Conservation (phyloP, 306 rosid species). For the Clitoria ternatea region DNA sequence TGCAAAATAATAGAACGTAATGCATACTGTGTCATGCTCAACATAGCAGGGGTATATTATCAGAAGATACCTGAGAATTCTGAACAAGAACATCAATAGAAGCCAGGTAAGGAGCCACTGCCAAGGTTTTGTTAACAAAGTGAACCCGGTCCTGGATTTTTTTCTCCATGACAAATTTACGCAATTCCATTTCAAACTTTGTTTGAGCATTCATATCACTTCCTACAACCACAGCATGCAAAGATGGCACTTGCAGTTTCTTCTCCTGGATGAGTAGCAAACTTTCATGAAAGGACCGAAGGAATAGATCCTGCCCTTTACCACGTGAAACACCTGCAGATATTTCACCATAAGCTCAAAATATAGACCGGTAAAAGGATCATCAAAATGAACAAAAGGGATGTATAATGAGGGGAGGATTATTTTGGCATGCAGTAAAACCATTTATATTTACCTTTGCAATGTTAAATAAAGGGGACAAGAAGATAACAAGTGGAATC, state of each 20-base stretch:
- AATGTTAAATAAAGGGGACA: background rate
- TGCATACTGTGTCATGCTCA: slow-evolving; percentile 2
- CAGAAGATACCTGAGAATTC: slow-evolving; percentile 75
- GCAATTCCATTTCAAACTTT: slow-evolving; percentile 64
- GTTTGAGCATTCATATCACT: slow-evolving; percentile 87
- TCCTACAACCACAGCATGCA: slow-evolving; percentile 86
- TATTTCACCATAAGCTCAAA: slow-evolving; percentile 19
- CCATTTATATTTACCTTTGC: background rate
- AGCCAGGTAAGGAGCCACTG: slow-evolving; percentile 87
- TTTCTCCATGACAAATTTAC: slow-evolving; percentile 60
- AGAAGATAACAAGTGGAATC: background rate
- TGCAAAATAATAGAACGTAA: slow-evolving; percentile 1
- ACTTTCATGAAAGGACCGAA: slow-evolving; percentile 64
- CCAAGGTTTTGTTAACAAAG: slow-evolving; percentile 83
- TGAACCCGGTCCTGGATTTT: slow-evolving; percentile 74
- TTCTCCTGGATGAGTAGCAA: slow-evolving; percentile 56
- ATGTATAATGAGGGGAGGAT: background rate
- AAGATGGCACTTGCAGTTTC: slow-evolving; percentile 67
- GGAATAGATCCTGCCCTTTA: slow-evolving; percentile 94
- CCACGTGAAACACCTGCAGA: slow-evolving; percentile 86
- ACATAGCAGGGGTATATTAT: background rate
- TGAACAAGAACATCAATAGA: slow-evolving; percentile 91
- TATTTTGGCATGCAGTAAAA: background rate
- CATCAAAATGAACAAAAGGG: slow-evolving; percentile 3
- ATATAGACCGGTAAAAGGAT: background rate